Evolutionary conservation across 306 rosid genomes (phyloP), one percentile per base, ranked within the genome.

Genomic region (Lupinus albus): DNA sequence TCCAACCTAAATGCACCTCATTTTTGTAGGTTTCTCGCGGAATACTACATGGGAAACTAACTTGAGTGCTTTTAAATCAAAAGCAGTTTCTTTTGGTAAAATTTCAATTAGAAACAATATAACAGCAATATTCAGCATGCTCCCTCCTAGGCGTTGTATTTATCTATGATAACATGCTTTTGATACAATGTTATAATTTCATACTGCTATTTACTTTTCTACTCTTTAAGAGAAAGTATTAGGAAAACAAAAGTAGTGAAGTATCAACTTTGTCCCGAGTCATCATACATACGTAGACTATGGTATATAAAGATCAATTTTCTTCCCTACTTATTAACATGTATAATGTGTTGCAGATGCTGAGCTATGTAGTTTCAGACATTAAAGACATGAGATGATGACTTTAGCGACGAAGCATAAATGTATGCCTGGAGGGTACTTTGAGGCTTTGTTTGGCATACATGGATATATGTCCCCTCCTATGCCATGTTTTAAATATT

Each of bases 81-180:
- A 58, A 25, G 65, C 56, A 38, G 45, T 64, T 63, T 73, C 49
- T 67, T 51, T 52, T 52, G 28, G 49, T 67, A 38, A 20, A 20
- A 15, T 18, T 11, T 8, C 20, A 32, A 44, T 44, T 32, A 7
- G 21, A 13, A 74, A 74, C 30, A 25, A 25, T 25, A 67, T 45
- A 15, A 32, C 12, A 20, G 9, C 36, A 28, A 36, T 49, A 49
- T 16, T 59, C 39, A 15, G 11, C 53, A 36, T 62, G 7, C 36
- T 45, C 16, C 16, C 46, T 17, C 21, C 52, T 36, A 20, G 17
- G 61, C 11, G 0, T 30, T 56, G 16, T 15, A 11, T 11, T 69
- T 18, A 8, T 44, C 18, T 15, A 4, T 15, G 2, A 14, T 57
- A 11, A 14, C 28, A 4, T 42, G 55, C 25, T 55, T 14, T 39